Percentiles rank a stretch among this genome's conserved stretches.
These are phyloP conservation scores for Kazachstania sp. DNA, from an alignment of 1,139 yeast genomes.

Conservation along the genomic window DNA sequence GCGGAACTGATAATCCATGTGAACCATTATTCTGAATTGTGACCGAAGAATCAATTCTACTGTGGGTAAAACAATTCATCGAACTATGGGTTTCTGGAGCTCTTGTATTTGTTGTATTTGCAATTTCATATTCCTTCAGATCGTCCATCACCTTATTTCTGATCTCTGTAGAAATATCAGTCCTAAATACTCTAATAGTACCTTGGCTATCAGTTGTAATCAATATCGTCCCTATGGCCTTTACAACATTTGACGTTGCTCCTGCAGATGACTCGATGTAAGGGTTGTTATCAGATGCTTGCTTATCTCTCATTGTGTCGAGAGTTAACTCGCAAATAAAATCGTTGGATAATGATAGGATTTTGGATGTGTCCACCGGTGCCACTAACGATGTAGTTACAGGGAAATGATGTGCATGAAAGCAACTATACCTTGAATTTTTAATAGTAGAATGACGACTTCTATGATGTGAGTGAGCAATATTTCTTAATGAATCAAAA, in stretches of 20 bases:
- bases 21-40: background rate
- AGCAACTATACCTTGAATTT: conserved; percentile 42
- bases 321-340: conserved; percentile 59
- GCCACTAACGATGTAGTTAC: conserved; percentile 78
- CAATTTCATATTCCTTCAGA: conserved; percentile 7
- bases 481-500: conserved; percentile 2
- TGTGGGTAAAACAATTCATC: background rate
- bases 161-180: conserved; percentile 53
- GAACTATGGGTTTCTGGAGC: background rate
- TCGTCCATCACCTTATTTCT: conserved; percentile 30
- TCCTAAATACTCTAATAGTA: conserved; percentile 65
- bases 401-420: conserved; percentile 69
- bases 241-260: conserved; percentile 10
- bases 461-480: background rate
- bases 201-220: conserved; percentile 77
- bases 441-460: conserved; percentile 3
- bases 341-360: conserved; percentile 70
- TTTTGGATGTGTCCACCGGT: conserved; percentile 56
- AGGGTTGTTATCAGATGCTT: conserved; percentile 5
- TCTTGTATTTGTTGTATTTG: background rate
- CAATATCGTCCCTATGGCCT: conserved; percentile 37
- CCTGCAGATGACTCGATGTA: background rate
- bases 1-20: background rate
- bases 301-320: conserved; percentile 31
- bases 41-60: background rate